Conservation (phyloP, 345 rosid species). For the Geranium brycei region DNA sequence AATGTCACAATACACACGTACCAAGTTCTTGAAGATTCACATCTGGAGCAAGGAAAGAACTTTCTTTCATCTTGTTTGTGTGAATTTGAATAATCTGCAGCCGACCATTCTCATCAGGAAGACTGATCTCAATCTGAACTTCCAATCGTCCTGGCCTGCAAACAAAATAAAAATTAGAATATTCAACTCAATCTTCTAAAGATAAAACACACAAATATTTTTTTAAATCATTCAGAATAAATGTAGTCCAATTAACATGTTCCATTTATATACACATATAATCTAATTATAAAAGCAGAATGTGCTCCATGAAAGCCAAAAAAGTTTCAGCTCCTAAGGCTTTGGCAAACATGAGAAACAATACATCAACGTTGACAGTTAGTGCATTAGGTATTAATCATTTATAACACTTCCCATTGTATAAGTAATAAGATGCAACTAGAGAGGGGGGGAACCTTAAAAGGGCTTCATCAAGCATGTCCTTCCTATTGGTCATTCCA, state of each 20-base stretch:
- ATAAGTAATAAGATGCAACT: background rate
- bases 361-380: background rate
- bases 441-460: conserved; percentile 43
- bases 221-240: background rate
- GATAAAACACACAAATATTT: background rate
- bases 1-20: conserved; percentile 16
- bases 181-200: background rate
- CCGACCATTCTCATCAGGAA: conserved; percentile 98
- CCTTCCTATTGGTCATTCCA: conserved; percentile 99
- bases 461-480: conserved; percentile 98
- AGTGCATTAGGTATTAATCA: too few species aligned
- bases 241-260: background rate
- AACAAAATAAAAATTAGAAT: conserved; percentile 6
- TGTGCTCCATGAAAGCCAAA: background rate
- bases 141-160: conserved; percentile 93
- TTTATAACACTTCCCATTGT: too few species aligned
- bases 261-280: background rate
- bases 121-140: conserved; percentile 98
- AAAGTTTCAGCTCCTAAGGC: background rate
- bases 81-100: conserved; percentile 93
- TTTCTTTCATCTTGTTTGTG: conserved; percentile 96
- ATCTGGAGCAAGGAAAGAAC: conserved; percentile 82
- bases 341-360: background rate
- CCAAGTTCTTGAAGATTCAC: conserved; percentile 84
- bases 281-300: too few species aligned